phyloP scores from a whole-genome alignment of 768 basidiomycete genomes.

The Paxillus rubicundulus region DNA sequence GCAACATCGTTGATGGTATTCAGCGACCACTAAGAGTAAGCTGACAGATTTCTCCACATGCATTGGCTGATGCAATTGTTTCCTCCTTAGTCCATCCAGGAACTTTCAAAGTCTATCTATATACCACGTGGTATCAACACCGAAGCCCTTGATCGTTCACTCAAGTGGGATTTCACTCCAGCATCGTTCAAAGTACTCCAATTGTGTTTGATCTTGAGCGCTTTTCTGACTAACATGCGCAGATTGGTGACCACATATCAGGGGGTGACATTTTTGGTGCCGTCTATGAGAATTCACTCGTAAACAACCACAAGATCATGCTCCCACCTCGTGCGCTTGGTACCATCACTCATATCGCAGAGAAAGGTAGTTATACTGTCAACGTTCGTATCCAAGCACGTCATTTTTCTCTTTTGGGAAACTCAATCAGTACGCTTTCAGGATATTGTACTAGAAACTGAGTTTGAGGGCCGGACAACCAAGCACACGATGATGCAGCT shows the following conservation, averaged over 20 bases:
- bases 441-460: slow-evolving; percentile 96
- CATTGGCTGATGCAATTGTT: slow-evolving; percentile 2
- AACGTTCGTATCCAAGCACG: slow-evolving; percentile 52
- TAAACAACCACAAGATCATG: slow-evolving; percentile 98
- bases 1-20: slow-evolving; percentile 98
- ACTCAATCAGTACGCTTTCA: slow-evolving; percentile 28
- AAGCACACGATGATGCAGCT: slow-evolving; percentile 96
- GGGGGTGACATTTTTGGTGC: slow-evolving; percentile 96
- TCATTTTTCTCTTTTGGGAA: background rate
- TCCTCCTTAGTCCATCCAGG: slow-evolving; percentile 74
- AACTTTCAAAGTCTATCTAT: slow-evolving; percentile 97
- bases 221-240: slow-evolving; percentile 7
- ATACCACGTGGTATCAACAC: slow-evolving; percentile 99
- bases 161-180: slow-evolving; percentile 96
- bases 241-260: slow-evolving; percentile 96
- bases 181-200: slow-evolving; percentile 63
- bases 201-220: background rate
- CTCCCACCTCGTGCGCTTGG: slow-evolving; percentile 90
- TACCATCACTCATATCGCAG: slow-evolving; percentile 89
- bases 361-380: slow-evolving; percentile 91
- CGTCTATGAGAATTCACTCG: slow-evolving; percentile 96
- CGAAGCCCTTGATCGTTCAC: slow-evolving; percentile 80
- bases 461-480: slow-evolving; percentile 92
- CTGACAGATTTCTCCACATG: slow-evolving; percentile 7
- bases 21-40: slow-evolving; percentile 87